Percentiles rank a stretch among this genome's conserved stretches.
phyloP scores from a whole-genome alignment of 129 eudicot species.

The Chrysanthemum lavandulifolium region DNA sequence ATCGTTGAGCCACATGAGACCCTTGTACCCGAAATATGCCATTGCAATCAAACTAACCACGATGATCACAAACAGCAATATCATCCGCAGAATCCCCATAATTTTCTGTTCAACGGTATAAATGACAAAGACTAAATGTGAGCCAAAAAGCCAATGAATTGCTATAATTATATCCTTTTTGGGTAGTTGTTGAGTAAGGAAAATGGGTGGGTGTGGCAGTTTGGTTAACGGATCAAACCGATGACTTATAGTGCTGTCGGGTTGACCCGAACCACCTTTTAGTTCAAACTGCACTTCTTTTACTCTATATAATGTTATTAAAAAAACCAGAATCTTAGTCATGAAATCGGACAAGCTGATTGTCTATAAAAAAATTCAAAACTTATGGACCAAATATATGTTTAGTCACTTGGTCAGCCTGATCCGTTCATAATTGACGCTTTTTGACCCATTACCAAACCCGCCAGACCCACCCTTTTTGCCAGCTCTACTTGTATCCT shows the following conservation, averaged over 20 bases:
- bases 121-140: neutral
- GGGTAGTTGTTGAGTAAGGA: neutral
- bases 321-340: no score
- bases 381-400: no score
- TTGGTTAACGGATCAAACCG: neutral
- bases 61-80: conserved; percentile 46
- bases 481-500: neutral
- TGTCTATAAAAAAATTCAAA: no score
- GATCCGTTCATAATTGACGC: no score
- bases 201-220: neutral
- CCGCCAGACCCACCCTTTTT: neutral
- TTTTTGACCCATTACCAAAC: neutral
- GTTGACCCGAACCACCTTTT: neutral
- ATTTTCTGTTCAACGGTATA: conserved; percentile 50
- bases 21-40: conserved; percentile 69
- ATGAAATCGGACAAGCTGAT: no score
- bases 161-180: neutral
- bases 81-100: conserved; percentile 33
- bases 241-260: no score
- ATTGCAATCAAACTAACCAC: conserved; percentile 41
- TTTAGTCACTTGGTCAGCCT: no score
- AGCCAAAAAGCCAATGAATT: conserved; percentile 7
- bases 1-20: conserved; percentile 71
- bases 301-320: no score
- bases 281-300: no score